Percentiles rank a stretch among this genome's conserved stretches.
phyloP scores from a whole-genome alignment of 202 grass and related monocot species.

The Carex arenaria region DNA sequence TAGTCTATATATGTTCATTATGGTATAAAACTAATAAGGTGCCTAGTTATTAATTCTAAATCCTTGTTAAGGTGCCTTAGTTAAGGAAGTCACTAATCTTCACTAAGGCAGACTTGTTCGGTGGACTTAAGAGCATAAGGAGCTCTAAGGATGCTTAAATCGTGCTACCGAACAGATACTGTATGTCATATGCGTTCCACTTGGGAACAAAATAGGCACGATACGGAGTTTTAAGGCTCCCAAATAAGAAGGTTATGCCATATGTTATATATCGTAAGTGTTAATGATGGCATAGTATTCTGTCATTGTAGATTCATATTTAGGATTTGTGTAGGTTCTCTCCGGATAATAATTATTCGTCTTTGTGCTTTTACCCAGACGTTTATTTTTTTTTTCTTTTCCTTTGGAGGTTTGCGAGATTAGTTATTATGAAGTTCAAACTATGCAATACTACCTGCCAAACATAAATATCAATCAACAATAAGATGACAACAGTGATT shows the following conservation, averaged over 20 bases:
- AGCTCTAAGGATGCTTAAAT: too few relatives aligned
- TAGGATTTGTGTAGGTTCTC: not conserved
- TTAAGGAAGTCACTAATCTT: too few relatives aligned
- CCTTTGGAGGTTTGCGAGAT: not conserved
- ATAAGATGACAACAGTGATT: too few relatives aligned
- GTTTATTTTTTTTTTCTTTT: not conserved
- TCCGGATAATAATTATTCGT: not conserved
- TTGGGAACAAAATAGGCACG: not conserved
- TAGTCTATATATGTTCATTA: not conserved
- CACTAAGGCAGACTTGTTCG: too few relatives aligned
- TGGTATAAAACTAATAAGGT: not conserved
- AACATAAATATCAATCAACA: not conserved
- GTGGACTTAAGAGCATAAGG: too few relatives aligned
- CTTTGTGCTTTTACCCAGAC: not conserved
- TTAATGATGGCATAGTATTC: not conserved
- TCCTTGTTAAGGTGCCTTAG: too few relatives aligned
- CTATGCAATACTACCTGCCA: not conserved
- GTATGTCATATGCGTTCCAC: not conserved
- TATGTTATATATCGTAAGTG: too few relatives aligned
- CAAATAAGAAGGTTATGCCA: not conserved
- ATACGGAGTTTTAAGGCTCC: not conserved
- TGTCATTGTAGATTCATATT: not conserved
- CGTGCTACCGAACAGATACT: too few relatives aligned
- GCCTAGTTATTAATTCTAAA: too few relatives aligned
- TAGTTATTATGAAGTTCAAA: not conserved